A percentile compares a stretch with the other conserved stretches of the same genome.
phyloP scores from a whole-genome alignment of 495 filamentous ascomycete genomes.

The Penicillium diatomitis region DNA sequence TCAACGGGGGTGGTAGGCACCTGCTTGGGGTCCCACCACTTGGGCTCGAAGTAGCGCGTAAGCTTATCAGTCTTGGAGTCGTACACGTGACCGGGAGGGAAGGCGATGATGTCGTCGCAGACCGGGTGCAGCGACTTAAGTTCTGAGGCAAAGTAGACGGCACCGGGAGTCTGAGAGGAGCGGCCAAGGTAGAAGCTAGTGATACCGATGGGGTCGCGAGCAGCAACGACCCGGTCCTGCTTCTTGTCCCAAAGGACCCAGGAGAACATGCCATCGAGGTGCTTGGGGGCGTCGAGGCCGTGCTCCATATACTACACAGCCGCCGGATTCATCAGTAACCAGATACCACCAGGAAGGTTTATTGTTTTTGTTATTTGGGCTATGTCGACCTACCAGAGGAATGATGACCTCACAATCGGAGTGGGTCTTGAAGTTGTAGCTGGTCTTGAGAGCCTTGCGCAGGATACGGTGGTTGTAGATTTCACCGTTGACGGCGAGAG shows the following conservation, averaged over 20 bases:
- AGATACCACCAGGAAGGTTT: background rate
- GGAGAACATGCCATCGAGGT: constrained; percentile 98
- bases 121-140: constrained; percentile 88
- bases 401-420: constrained; percentile 98
- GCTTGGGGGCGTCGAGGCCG: constrained; percentile 85
- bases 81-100: constrained; percentile 92
- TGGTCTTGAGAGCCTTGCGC: constrained; percentile 68
- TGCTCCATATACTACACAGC: constrained; percentile 70
- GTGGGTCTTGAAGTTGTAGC: constrained; percentile 92
- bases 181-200: constrained; percentile 95
- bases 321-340: constrained; percentile 1
- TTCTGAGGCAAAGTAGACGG: constrained; percentile 94
- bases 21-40: constrained; percentile 80
- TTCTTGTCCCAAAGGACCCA: constrained; percentile 95
- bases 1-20: constrained; percentile 74
- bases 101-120: constrained; percentile 88
- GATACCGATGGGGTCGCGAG: constrained; percentile 93
- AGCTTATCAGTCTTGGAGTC: constrained; percentile 78
- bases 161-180: constrained; percentile 69
- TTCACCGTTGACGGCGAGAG: constrained; percentile 96
- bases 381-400: constrained; percentile 62
- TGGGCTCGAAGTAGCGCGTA: constrained; percentile 80
- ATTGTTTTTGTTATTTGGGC: background rate
- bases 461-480: constrained; percentile 98
- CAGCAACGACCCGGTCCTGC: constrained; percentile 82